phyloP scores from a whole-genome alignment of 208 protist species.

The Trypanosoma conorhini region DNA sequence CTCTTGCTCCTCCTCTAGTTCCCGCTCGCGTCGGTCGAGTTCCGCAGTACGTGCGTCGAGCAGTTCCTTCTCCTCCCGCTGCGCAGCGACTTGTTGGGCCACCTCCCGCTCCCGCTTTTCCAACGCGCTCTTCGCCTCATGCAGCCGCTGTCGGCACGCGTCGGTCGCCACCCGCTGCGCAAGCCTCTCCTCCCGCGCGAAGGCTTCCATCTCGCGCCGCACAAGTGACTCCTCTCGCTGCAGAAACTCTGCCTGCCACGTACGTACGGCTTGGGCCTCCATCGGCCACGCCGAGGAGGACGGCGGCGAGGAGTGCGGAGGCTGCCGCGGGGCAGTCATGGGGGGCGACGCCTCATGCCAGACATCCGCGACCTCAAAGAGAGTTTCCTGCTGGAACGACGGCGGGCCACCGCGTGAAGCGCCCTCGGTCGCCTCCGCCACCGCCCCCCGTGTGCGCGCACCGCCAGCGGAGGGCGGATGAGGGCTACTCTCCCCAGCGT shows the following conservation, averaged over 20 bases:
- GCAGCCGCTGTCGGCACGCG: not conserved
- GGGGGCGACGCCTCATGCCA: not conserved
- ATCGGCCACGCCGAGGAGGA: not conserved
- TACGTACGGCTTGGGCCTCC: not conserved
- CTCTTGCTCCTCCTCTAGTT: conserved; percentile 17
- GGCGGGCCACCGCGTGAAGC: not conserved
- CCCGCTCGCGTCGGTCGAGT: conserved; percentile 6
- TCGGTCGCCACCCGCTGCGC: not conserved
- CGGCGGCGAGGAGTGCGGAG: not conserved
- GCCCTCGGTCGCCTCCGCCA: not conserved
- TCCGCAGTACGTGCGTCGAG: not conserved
- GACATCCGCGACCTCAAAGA: not conserved
- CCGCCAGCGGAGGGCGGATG: not conserved
- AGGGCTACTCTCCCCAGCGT: not conserved
- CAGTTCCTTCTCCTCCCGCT: not conserved
- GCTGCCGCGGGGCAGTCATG: not conserved
- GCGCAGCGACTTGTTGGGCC: not conserved
- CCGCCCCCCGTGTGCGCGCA: not conserved
- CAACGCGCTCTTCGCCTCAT: not conserved
- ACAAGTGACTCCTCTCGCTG: conserved; percentile 13
- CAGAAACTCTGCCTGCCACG: not conserved
- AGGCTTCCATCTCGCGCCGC: conserved; percentile 3
- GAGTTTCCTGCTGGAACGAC: not conserved
- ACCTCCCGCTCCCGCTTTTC: not conserved
- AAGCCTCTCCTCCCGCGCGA: conserved; percentile 3